Conservation (phyloP, 495 filamentous ascomycete genomes). For the Lentithecium fluviatile region DNA sequence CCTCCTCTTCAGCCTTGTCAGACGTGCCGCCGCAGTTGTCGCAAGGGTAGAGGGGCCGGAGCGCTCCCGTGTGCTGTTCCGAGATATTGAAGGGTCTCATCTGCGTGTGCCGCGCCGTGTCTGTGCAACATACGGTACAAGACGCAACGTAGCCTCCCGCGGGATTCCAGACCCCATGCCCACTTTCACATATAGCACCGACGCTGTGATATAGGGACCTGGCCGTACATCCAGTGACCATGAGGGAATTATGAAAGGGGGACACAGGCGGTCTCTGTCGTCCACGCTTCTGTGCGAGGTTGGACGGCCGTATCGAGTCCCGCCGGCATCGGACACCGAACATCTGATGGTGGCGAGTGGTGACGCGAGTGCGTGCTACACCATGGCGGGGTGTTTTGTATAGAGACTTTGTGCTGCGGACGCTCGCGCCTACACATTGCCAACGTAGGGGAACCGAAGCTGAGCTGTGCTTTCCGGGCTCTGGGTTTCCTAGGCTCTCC, state of each 20-base stretch:
- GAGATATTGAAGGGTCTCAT: neutral
- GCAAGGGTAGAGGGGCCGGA: conserved; percentile 6
- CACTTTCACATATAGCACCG: neutral
- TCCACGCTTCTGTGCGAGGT: neutral
- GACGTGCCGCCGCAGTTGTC: neutral
- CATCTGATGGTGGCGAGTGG: neutral
- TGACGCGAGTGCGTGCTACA: too few relatives aligned
- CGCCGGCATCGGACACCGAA: conserved; percentile 13
- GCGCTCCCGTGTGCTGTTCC: neutral
- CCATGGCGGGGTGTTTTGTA: neutral
- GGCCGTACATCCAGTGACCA: conserved; percentile 4
- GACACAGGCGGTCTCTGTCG: neutral
- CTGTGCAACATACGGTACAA: conserved; percentile 4
- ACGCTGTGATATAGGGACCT: neutral
- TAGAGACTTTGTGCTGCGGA: too few relatives aligned
- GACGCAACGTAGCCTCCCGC: conserved; percentile 6
- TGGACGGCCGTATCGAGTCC: neutral
- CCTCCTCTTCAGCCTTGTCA: conserved; percentile 28
- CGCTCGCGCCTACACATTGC: too few relatives aligned
- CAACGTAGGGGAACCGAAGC: conserved; percentile 20
- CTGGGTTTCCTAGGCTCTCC: conserved; percentile 3
- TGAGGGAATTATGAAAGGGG: neutral
- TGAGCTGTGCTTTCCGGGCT: neutral
- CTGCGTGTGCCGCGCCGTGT: neutral
- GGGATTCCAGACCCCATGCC: neutral